A percentile compares a stretch with the other conserved stretches of the same genome.
phyloP scores from a whole-genome alignment of 352 stramenopile species.

The Globisporangium radiosum region DNA sequence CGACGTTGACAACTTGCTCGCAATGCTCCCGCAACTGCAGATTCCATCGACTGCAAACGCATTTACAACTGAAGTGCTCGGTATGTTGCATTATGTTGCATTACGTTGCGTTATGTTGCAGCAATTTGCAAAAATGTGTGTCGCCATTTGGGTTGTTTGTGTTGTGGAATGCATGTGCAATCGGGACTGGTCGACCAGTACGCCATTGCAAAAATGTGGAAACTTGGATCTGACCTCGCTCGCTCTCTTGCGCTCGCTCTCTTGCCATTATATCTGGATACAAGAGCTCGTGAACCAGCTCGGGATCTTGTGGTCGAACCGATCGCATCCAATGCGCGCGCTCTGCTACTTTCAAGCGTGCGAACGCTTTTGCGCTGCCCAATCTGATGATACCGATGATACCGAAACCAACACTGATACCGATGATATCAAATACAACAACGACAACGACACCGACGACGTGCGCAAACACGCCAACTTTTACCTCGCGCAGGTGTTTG shows the following conservation, averaged over 20 bases:
- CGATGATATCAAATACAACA: neutral
- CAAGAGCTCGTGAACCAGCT: constrained; percentile 50
- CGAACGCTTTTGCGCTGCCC: constrained; percentile 14
- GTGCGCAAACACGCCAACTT: constrained; percentile 52
- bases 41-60: constrained; percentile 5
- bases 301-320: constrained; percentile 65
- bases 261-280: neutral
- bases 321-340: constrained; percentile 30
- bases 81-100: neutral
- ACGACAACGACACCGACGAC: constrained; percentile 5
- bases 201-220: too few species aligned
- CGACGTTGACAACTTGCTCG: neutral
- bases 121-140: too few species aligned
- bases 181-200: too few species aligned
- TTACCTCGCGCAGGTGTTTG: constrained; percentile 69
- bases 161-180: neutral
- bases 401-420: constrained; percentile 4
- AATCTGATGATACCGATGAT: neutral
- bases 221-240: too few species aligned
- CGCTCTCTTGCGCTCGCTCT: neutral
- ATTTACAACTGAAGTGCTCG: constrained; percentile 18
- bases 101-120: too few species aligned
- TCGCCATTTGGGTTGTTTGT: neutral
- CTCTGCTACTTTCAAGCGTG: constrained; percentile 53
- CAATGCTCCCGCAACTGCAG: too few species aligned